Evolutionary conservation across 495 filamentous ascomycete genomes (phyloP), one percentile per base, ranked within the genome.

Genomic region (Pseudomonodictys pantanalensis): DNA sequence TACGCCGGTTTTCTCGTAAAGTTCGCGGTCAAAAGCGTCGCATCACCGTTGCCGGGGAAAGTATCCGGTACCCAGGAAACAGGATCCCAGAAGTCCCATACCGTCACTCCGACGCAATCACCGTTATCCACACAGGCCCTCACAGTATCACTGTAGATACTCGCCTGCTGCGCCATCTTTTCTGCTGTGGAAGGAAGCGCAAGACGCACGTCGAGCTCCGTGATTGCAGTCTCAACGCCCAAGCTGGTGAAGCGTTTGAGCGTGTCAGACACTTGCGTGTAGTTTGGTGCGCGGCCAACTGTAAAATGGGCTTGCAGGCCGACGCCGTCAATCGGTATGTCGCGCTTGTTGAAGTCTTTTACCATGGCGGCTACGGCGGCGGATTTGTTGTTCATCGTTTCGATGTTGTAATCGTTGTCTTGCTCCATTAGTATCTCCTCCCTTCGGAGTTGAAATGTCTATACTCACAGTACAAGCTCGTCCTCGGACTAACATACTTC

Each of bases 371-470:
- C 62, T 20, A 79, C 74, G 9, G 65, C 68, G 43, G 68, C 59
- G 20, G 77, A 72, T 70, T 86, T 86, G 65, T 73, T 64, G 24
- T 76, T 74, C 38, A 77, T 72, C 63, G 72, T 73, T 69, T 85
- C 83, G 61, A 86, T 79, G 68, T 81, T 81, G 74, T 85, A 86
- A 74, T 86, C 83, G 72, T 89, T 89, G 75, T 87, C n/a, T n/a
- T n/a, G n/a, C n/a, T n/a, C n/a, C n/a, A n/a, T n/a, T n/a, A n/a
- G n/a, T n/a, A n/a, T n/a, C n/a, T n/a, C n/a, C n/a, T n/a, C n/a
- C n/a, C n/a, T n/a, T n/a, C n/a, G n/a, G n/a, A n/a, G n/a, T n/a
- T n/a, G n/a, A n/a, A n/a, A n/a, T n/a, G n/a, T n/a, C n/a, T n/a
- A n/a, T n/a, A n/a, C n/a, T n/a, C n/a, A n/a, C n/a, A 85, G 76